Evolutionary conservation across 495 filamentous ascomycete species (phyloP).

Genomic region (Hyaloscypha finlandica): DNA sequence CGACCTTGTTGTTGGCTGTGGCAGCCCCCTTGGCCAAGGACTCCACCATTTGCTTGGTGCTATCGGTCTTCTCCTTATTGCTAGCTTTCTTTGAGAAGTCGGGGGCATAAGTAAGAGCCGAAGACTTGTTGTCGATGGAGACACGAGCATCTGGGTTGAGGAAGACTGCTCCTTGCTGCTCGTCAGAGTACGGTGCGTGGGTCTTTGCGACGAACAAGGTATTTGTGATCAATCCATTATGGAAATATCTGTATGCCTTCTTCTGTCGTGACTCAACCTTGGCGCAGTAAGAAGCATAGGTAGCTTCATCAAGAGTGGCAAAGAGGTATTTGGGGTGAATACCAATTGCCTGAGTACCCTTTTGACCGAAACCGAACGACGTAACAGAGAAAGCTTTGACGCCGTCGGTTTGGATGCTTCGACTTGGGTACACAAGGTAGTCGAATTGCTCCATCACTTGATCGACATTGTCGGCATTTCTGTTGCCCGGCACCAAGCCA

Average conservation of each 20-base stretch:
- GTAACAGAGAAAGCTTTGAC: conserved; percentile 98
- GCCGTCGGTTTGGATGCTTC: conserved; percentile 94
- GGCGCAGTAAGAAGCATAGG: conserved; percentile 77
- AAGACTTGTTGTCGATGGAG: conserved; percentile 76
- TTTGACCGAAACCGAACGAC: conserved; percentile 99
- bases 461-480: conserved; percentile 98
- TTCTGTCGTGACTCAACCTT: conserved; percentile 94
- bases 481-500: conserved; percentile 93
- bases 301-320: conserved; percentile 85
- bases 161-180: conserved; percentile 83
- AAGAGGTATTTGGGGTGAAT: conserved; percentile 96
- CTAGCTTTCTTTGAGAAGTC: conserved; percentile 58
- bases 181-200: conserved; percentile 84
- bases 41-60: conserved; percentile 77
- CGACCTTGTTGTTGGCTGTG: conserved; percentile 73
- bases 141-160: conserved; percentile 95
- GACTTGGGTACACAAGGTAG: conserved; percentile 94
- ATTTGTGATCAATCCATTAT: conserved; percentile 96
- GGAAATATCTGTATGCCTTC: conserved; percentile 97
- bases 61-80: conserved; percentile 53
- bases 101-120: conserved; percentile 69
- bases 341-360: conserved; percentile 96
- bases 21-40: conserved; percentile 72
- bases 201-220: conserved; percentile 94
- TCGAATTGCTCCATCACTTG: conserved; percentile 95